phyloP scores from a whole-genome alignment of 768 basidiomycete genomes.

The Cyclocybe cylindracea region DNA sequence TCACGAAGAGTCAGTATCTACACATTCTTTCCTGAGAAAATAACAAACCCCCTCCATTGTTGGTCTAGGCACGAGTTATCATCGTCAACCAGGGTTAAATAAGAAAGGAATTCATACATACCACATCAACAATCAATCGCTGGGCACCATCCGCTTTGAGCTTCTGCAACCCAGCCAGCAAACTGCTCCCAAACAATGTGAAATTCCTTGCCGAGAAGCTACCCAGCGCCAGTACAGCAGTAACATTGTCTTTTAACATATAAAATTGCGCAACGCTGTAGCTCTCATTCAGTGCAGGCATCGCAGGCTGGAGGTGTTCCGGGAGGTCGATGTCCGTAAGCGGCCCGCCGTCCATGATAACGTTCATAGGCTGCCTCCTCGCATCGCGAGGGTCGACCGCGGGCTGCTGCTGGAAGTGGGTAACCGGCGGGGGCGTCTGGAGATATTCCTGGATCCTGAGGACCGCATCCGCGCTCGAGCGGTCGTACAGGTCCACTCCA shows the following conservation, averaged over 20 bases:
- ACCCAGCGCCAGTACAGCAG: slow-evolving; percentile 58
- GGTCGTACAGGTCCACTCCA: slow-evolving; percentile 38
- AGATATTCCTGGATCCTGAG: slow-evolving; percentile 8
- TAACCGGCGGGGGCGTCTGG: slow-evolving; percentile 23
- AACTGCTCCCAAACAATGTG: slow-evolving; percentile 36
- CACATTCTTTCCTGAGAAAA: not conserved
- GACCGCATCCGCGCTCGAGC: not conserved
- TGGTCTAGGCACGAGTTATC: slow-evolving; percentile 30
- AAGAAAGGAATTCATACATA: slow-evolving; percentile 23
- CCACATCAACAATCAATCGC: slow-evolving; percentile 60
- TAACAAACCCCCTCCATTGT: slow-evolving; percentile 46
- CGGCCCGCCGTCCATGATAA: slow-evolving; percentile 47
- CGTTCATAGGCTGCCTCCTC: slow-evolving; percentile 44
- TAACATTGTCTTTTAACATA: slow-evolving; percentile 50
- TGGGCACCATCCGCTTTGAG: slow-evolving; percentile 50
- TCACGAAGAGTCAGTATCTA: not conserved
- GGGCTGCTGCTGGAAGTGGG: slow-evolving; percentile 42
- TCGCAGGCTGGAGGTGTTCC: slow-evolving; percentile 35
- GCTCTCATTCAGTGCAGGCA: slow-evolving; percentile 42
- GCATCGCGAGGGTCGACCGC: slow-evolving; percentile 27
- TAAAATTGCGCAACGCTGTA: slow-evolving; percentile 56
- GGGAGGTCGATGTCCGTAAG: slow-evolving; percentile 46
- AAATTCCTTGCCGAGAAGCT: slow-evolving; percentile 54
- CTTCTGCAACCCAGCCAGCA: slow-evolving; percentile 47
- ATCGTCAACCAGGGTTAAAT: not conserved